Conservation (phyloP, 2,329 filamentous ascomycete genomes). For the Blastomyces parvus region DNA sequence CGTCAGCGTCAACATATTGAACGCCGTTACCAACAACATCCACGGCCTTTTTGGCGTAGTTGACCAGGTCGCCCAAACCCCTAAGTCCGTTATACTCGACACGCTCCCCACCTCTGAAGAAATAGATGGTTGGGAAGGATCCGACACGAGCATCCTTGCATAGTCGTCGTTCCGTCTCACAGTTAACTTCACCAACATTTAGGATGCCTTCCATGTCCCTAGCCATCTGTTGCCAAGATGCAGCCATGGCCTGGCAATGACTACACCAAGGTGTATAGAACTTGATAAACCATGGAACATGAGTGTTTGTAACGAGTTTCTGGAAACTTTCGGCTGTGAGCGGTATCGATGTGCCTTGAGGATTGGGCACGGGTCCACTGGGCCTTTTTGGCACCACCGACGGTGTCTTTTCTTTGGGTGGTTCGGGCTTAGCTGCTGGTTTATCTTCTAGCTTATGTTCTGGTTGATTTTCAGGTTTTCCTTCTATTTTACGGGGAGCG, state of each 20-base stretch:
- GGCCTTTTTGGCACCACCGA: neutral
- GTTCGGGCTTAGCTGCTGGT: neutral
- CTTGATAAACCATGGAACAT: conserved; percentile 96
- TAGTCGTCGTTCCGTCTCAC: conserved; percentile 72
- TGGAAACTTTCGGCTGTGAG: conserved; percentile 82
- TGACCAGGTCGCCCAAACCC: conserved; percentile 79
- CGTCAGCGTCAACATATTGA: conserved; percentile 64
- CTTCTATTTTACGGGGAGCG: conserved; percentile 22
- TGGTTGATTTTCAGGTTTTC: neutral
- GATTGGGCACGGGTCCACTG: conserved; percentile 54
- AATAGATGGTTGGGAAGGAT: conserved; percentile 80
- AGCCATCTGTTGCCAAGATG: conserved; percentile 80
- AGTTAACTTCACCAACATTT: conserved; percentile 94
- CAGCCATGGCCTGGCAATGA: conserved; percentile 87
- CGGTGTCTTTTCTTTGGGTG: neutral
- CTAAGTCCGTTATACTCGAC: conserved; percentile 89
- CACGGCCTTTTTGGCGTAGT: conserved; percentile 77
- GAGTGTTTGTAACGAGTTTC: conserved; percentile 70
- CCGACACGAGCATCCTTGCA: conserved; percentile 80
- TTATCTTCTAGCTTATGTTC: neutral
- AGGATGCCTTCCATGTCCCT: conserved; percentile 84
- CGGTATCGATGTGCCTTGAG: conserved; percentile 61
- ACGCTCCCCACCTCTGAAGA: conserved; percentile 84
- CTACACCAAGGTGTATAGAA: conserved; percentile 97
- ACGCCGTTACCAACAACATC: conserved; percentile 67